These are phyloP conservation scores for Hypoxylon sp. DNA, from an alignment of 2,329 filamentous ascomycete species.

Conservation along the genomic window DNA sequence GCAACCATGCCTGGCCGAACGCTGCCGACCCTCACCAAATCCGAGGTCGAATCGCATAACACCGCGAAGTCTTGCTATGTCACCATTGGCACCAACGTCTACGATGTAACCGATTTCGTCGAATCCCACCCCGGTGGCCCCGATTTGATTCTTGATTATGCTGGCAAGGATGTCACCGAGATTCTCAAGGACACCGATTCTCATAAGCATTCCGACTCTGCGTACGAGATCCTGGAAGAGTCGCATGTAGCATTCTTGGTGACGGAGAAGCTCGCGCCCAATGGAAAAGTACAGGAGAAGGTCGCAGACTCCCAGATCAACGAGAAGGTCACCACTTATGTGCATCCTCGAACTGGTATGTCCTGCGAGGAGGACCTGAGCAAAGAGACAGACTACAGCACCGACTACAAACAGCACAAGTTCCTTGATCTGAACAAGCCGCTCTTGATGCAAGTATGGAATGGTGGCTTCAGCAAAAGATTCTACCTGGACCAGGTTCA, in stretches of 20 bases:
- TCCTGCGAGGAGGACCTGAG: conserved; percentile 88
- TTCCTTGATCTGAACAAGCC: conserved; percentile 92
- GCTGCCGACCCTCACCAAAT: conserved; percentile 84
- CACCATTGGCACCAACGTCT: conserved; percentile 89
- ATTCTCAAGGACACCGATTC: conserved; percentile 88
- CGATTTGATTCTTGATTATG: conserved; percentile 90
- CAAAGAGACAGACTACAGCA: conserved; percentile 81
- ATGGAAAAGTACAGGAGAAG: conserved; percentile 54
- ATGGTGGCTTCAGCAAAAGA: conserved; percentile 89
- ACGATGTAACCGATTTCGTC: conserved; percentile 93
- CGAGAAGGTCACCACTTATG: conserved; percentile 49
- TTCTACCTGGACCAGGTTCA: conserved; percentile 98
- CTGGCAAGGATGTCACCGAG: conserved; percentile 84
- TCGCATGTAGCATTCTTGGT: conserved; percentile 85
- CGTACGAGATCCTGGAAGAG: conserved; percentile 96
- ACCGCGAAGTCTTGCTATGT: conserved; percentile 90
- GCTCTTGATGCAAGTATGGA: conserved; percentile 89
- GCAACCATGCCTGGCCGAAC: conserved; percentile 81
- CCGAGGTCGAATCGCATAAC: conserved; percentile 87
- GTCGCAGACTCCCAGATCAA: conserved; percentile 56
- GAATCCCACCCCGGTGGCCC: conserved; percentile 91
- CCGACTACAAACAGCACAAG: conserved; percentile 91
- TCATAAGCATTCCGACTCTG: conserved; percentile 88
- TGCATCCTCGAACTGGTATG: conserved; percentile 84
- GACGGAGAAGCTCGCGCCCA: conserved; percentile 66